Evolutionary conservation across 1,284 basidiomycete genomes (phyloP).

Genomic region (Puccinia hordei): DNA sequence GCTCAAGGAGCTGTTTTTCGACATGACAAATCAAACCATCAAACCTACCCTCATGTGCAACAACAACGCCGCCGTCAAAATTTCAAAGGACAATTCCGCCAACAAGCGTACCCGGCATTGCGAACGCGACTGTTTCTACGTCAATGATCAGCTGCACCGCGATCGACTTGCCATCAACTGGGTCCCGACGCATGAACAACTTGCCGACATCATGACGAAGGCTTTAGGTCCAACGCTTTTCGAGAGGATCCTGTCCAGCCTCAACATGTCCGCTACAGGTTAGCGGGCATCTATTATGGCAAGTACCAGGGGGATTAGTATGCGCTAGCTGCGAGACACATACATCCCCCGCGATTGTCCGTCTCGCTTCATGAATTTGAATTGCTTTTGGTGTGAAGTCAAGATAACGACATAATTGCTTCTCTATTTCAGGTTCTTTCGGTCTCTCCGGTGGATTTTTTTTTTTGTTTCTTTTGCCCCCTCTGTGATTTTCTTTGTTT

Average conservation of each 20-base stretch:
- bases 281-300: neutral
- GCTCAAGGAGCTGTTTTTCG: conserved; percentile 9
- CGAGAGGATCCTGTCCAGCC: conserved; percentile 14
- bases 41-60: conserved; percentile 1
- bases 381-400: neutral
- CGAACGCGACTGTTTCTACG: neutral
- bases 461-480: neutral
- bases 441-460: neutral
- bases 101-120: neutral
- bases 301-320: conserved; percentile 1
- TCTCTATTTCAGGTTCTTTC: neutral
- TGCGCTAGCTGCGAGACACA: conserved; percentile 11
- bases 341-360: neutral
- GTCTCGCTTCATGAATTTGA: neutral
- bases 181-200: neutral
- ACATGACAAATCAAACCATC: conserved; percentile 1
- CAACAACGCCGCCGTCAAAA: neutral
- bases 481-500: neutral
- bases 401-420: neutral
- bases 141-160: neutral
- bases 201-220: conserved; percentile 29
- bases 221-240: neutral
- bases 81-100: conserved; percentile 5
- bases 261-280: neutral
- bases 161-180: neutral